Percentiles rank a stretch among this genome's conserved stretches.
Conservation (phyloP, 139 green algal species). For the Micractinium sp. region DNA sequence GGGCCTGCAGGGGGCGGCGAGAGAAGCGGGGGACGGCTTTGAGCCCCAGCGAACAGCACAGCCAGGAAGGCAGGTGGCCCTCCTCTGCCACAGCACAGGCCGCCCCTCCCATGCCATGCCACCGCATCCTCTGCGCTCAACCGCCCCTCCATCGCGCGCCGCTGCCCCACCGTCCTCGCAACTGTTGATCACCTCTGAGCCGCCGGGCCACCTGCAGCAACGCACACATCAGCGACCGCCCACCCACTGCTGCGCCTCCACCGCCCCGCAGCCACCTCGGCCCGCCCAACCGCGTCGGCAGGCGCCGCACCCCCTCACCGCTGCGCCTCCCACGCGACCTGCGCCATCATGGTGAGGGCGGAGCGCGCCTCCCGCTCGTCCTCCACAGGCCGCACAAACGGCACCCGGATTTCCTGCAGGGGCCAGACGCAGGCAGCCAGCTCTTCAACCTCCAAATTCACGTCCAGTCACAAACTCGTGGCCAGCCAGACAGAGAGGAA, state of each 20-base stretch:
- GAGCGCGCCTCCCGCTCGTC: slow-evolving; percentile 85
- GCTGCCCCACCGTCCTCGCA: background rate
- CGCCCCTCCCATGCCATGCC: too few relatives aligned
- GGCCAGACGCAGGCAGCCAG: too few relatives aligned
- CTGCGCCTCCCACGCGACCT: slow-evolving; percentile 74
- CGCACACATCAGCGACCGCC: background rate
- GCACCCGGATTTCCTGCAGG: slow-evolving; percentile 62
- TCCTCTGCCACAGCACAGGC: too few relatives aligned
- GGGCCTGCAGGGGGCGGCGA: background rate
- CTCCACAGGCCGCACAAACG: slow-evolving; percentile 77
- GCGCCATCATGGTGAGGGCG: slow-evolving; percentile 90
- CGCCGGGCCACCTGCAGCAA: background rate
- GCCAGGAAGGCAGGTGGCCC: background rate
- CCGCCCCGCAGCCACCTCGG: background rate
- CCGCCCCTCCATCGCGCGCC: background rate
- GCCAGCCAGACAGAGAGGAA: too few relatives aligned
- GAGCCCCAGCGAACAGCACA: background rate
- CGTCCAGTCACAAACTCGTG: too few relatives aligned
- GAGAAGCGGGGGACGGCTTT: background rate
- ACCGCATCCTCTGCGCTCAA: too few relatives aligned
- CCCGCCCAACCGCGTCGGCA: background rate
- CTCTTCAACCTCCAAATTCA: too few relatives aligned
- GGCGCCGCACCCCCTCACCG: background rate
- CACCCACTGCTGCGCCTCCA: background rate
- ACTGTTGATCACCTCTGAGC: background rate